Evolutionary conservation across 2,329 filamentous ascomycete species (phyloP), one percentile per base, ranked within the genome.

Genomic region (Sclerotinia trifoliorum): DNA sequence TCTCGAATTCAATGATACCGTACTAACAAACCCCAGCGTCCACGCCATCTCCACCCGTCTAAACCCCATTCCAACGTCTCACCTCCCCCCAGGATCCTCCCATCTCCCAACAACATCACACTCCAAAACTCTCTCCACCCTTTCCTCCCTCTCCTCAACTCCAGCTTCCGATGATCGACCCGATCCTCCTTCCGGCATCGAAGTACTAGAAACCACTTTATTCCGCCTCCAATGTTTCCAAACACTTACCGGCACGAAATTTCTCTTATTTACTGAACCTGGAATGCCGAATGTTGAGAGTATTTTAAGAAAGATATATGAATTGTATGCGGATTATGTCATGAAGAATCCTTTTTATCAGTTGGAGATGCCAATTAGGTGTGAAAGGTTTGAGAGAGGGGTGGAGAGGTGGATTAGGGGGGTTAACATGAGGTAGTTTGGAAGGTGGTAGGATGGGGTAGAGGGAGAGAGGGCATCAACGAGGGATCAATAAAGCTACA

Each of bases 291-390:
- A 96, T 76, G 89, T 96, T 51, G 95, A 98, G 75, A 84, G 87
- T 17, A 90, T 94, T 56, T 89, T 97, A 74, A 86, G 88, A 77
- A 90, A 88, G 79, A 90, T 97, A 75, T 98, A 99, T 79, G 95
- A 98, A 79, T 81, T 98, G 65, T 99, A 98, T 81, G 87, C 92
- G 63, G 95, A 99, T 80, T 98, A 92, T 78, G 95, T 99, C 74
- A 98, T 97, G 93, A 99, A 98, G 84, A 99, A 99, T 79, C 95
- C 95, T 0, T 99, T 99, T 78, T 98, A 98, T 81, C 94, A 95
- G 77, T 84, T 97, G 68, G 95, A 99, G 82, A 99, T 98, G 94
- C 95, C 95, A 8, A 88, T 99, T 66, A 85, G 95, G 70, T 97
- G 95, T 80, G 95, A 98, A 77, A 91, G 93, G 74, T 99, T 97